phyloP scores from a whole-genome alignment of 768 basidiomycete genomes.

The Suillus subluteus region DNA sequence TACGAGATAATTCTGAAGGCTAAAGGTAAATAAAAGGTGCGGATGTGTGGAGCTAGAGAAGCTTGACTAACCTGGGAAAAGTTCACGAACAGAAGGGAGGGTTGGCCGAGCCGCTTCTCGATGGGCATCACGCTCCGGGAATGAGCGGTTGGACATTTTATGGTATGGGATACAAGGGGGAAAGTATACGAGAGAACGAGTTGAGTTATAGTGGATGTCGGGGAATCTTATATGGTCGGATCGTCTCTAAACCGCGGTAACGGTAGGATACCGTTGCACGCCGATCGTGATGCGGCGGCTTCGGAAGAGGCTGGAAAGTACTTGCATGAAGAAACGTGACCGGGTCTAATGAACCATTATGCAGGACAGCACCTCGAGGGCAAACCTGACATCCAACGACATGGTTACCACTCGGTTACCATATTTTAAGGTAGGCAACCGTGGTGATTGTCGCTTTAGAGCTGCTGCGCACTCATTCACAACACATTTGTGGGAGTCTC shows the following conservation, averaged over 20 bases:
- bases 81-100: constrained; percentile 71
- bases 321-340: constrained; percentile 31
- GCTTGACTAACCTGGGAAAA: constrained; percentile 58
- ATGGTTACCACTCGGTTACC: constrained; percentile 33
- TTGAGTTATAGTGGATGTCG: constrained; percentile 11
- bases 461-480: constrained; percentile 37
- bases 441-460: constrained; percentile 34
- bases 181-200: constrained; percentile 16
- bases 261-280: constrained; percentile 24
- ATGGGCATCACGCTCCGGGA: constrained; percentile 26
- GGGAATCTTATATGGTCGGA: constrained; percentile 14
- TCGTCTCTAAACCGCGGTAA: constrained; percentile 5
- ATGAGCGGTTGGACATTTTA: constrained; percentile 34
- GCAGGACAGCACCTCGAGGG: constrained; percentile 24
- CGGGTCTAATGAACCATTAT: constrained; percentile 24
- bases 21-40: constrained; percentile 10
- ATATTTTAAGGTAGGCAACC: constrained; percentile 27
- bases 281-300: constrained; percentile 28
- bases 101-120: constrained; percentile 50
- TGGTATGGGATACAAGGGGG: constrained; percentile 26
- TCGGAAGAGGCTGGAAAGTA: constrained; percentile 16
- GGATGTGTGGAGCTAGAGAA: constrained; percentile 3
- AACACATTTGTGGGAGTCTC: constrained; percentile 16
- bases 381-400: constrained; percentile 22
- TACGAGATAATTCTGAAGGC: constrained; percentile 46